phyloP scores from a whole-genome alignment of 345 rosid species.

The Anacardium occidentale region DNA sequence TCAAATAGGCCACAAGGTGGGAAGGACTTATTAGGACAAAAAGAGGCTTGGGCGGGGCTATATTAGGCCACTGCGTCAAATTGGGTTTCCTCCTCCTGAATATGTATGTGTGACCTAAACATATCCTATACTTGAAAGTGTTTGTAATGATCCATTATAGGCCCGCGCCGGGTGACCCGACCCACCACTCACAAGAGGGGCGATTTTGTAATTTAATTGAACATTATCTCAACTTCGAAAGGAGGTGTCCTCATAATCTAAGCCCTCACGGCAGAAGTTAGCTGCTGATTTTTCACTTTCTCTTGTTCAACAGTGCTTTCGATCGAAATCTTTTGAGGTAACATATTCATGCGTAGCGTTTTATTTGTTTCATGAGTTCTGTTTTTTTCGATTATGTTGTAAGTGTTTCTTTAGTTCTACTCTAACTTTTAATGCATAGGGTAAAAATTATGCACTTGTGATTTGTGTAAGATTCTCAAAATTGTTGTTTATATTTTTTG shows the following conservation, averaged over 20 bases:
- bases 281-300: neutral
- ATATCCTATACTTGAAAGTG: too few relatives aligned
- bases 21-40: too few relatives aligned
- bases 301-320: neutral
- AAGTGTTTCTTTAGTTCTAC: neutral
- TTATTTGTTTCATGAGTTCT: neutral
- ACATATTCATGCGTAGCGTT: neutral
- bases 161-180: neutral
- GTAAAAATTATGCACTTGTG: neutral
- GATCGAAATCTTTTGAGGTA: neutral
- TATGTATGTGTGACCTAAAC: too few relatives aligned
- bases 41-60: too few relatives aligned
- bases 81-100: too few relatives aligned
- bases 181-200: neutral
- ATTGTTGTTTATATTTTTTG: neutral
- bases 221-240: neutral
- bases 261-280: neutral
- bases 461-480: neutral
- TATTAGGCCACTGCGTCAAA: too few relatives aligned
- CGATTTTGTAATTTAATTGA: neutral
- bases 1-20: too few relatives aligned
- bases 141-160: neutral
- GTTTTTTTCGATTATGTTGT: too few relatives aligned
- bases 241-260: too few relatives aligned
- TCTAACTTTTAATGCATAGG: neutral